phyloP scores from a whole-genome alignment of 164 flowering plant genomes.

The Protea cynaroides region DNA sequence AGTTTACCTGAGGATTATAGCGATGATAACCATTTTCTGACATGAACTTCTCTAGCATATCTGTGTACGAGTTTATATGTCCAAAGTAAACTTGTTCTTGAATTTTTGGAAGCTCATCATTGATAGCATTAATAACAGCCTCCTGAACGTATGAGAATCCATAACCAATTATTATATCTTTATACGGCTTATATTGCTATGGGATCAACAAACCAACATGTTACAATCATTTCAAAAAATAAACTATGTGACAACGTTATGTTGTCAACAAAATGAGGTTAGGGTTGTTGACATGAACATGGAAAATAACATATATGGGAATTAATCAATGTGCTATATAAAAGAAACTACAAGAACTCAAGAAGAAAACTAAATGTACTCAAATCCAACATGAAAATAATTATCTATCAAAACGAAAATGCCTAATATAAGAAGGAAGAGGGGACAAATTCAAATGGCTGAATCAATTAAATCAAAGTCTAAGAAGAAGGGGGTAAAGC shows the following conservation, averaged over 20 bases:
- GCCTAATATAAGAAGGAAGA: too few relatives aligned
- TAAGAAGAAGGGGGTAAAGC: too few relatives aligned
- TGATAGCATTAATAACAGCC: slow-evolving; percentile 80
- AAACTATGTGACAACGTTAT: not conserved
- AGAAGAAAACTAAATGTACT: too few relatives aligned
- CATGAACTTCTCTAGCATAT: slow-evolving; percentile 80
- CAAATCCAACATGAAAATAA: too few relatives aligned
- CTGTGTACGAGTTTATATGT: slow-evolving; percentile 69
- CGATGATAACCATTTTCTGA: slow-evolving; percentile 78
- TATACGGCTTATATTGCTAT: not conserved
- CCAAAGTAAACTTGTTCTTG: slow-evolving; percentile 99
- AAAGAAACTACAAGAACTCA: too few relatives aligned
- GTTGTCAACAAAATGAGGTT: not conserved
- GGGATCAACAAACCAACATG: not conserved
- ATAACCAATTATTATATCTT: not conserved
- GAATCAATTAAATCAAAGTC: too few relatives aligned
- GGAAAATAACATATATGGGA: too few relatives aligned
- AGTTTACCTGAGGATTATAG: slow-evolving; percentile 81
- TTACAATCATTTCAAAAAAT: not conserved
- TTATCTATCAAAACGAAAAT: too few relatives aligned
- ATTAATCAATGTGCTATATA: too few relatives aligned
- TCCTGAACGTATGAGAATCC: slow-evolving; percentile 46
- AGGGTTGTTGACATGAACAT: not conserved
- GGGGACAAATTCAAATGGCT: too few relatives aligned
- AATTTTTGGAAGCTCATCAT: slow-evolving; percentile 91